Evolutionary conservation across 805 yeast genomes (phyloP).

Genomic region (Lachancea mirantina): DNA sequence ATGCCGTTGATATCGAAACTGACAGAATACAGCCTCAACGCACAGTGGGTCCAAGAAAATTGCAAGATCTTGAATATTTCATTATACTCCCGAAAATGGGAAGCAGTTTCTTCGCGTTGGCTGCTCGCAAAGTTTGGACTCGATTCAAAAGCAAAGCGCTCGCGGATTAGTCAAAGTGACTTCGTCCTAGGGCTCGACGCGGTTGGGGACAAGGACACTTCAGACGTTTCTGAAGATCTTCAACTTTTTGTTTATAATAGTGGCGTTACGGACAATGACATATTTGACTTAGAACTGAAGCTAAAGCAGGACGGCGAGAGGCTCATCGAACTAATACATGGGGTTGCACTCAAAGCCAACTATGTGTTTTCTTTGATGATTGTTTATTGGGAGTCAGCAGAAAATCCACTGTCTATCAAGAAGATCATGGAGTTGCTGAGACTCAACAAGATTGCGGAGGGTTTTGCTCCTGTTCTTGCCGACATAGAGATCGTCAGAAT

Average conservation of each 20-base stretch:
- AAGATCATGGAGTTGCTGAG: conserved; percentile 18
- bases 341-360: conserved; percentile 31
- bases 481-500: conserved; percentile 27
- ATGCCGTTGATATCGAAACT: conserved; percentile 12
- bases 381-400: conserved; percentile 37
- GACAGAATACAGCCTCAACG: too few species aligned
- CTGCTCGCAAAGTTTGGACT: conserved; percentile 30
- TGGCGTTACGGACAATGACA: conserved; percentile 29
- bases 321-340: conserved; percentile 31
- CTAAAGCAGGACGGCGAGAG: conserved; percentile 30
- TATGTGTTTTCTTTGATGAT: conserved; percentile 30
- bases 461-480: conserved; percentile 23
- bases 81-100: conserved; percentile 23
- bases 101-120: conserved; percentile 29
- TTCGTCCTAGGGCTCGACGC: conserved; percentile 13
- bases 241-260: conserved; percentile 35
- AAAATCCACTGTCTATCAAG: conserved; percentile 16
- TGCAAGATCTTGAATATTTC: conserved; percentile 13
- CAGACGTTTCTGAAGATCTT: conserved; percentile 22
- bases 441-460: conserved; percentile 26
- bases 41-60: too few species aligned
- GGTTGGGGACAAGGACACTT: conserved; percentile 19
- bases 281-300: conserved; percentile 31
- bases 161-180: conserved; percentile 4
- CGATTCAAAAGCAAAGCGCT: conserved; percentile 2